Evolutionary conservation across 2,329 filamentous ascomycete species (phyloP).

Genomic region (Sporothrix luriei): DNA sequence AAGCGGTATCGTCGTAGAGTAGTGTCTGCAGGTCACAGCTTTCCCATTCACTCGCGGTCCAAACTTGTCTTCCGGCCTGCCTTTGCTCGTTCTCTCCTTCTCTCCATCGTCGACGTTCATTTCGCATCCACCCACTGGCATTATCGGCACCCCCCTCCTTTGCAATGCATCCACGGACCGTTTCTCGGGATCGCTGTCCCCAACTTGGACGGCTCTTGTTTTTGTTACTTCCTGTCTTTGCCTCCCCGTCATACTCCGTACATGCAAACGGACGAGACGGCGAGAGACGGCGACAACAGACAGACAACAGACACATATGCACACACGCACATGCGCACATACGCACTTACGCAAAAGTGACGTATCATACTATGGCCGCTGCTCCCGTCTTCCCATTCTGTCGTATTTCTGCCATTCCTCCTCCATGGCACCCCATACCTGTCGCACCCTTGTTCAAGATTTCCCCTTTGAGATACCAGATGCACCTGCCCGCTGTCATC

Average conservation of each 20-base stretch:
- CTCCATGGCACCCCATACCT: not conserved
- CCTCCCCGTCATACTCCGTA: not conserved
- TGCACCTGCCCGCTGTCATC: not conserved
- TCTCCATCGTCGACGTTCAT: not conserved
- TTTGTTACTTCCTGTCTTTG: not conserved
- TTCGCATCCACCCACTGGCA: no score
- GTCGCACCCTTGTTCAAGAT: not conserved
- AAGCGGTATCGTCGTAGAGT: not conserved
- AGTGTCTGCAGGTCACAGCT: not conserved
- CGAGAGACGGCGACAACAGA: not conserved
- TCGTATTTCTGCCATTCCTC: not conserved
- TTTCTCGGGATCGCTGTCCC: slow-evolving; percentile 9
- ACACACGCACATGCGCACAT: not conserved
- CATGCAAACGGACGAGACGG: not conserved
- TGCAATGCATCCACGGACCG: not conserved
- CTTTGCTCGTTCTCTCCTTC: not conserved
- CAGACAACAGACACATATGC: not conserved
- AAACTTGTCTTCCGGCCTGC: not conserved
- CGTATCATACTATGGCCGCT: not conserved
- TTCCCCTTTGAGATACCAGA: no score
- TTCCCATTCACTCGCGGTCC: not conserved
- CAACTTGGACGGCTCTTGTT: not conserved
- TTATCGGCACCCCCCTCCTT: not conserved
- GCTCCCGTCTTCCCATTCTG: not conserved
- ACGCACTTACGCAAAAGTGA: not conserved